Conservation (phyloP, 2,329 filamentous ascomycete genomes). For the Microdochium bolleyi region DNA sequence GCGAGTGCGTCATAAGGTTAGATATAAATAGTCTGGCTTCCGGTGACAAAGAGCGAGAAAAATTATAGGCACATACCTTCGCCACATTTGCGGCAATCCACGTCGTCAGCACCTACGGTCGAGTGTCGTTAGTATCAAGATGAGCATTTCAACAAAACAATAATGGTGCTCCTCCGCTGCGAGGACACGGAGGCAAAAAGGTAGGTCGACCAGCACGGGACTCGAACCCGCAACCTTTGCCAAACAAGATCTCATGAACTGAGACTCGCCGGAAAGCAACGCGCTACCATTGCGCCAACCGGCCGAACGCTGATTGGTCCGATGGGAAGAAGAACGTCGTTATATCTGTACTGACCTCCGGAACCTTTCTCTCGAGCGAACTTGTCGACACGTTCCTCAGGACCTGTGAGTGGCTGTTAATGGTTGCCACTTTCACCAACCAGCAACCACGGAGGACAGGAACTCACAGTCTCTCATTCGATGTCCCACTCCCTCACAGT, state of each 20-base stretch:
- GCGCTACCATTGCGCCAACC: constrained; percentile 1
- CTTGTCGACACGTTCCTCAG: constrained; percentile 52
- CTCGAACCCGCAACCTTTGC: constrained; percentile 1
- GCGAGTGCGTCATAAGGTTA: too few species aligned
- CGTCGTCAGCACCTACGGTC: constrained; percentile 41
- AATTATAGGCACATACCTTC: too few species aligned
- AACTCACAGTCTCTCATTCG: constrained; percentile 60
- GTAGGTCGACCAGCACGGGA: background rate
- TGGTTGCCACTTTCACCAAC: background rate
- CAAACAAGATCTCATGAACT: background rate
- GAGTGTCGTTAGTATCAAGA: constrained; percentile 2
- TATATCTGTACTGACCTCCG: constrained; percentile 14
- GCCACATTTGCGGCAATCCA: constrained; percentile 59
- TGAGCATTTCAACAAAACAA: background rate
- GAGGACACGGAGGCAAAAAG: constrained; percentile 6
- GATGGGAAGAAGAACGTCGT: background rate
- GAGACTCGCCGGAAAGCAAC: background rate
- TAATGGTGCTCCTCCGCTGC: background rate
- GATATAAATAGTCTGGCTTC: too few species aligned
- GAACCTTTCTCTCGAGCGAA: constrained; percentile 57
- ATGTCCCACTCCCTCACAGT: constrained; percentile 57
- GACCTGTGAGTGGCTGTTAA: constrained; percentile 29
- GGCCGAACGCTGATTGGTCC: constrained; percentile 12
- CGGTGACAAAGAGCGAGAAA: too few species aligned
- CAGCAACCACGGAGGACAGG: constrained; percentile 3